Evolutionary conservation across 352 stramenopile genomes (phyloP).

Genomic region (Phytophthora hybrid): DNA sequence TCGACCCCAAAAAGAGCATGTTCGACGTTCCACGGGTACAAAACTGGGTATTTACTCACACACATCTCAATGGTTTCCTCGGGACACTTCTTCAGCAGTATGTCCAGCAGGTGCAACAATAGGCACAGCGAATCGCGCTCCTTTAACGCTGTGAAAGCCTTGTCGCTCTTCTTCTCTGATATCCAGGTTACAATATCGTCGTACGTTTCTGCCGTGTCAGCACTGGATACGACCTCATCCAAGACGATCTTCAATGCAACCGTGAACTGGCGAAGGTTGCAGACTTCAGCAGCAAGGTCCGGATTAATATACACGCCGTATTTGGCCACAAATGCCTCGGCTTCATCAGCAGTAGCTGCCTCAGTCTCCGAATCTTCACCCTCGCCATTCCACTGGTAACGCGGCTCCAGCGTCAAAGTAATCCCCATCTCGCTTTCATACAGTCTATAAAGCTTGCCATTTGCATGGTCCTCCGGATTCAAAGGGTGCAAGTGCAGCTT

Average conservation of each 20-base stretch:
- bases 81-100: constrained; percentile 85
- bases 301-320: constrained; percentile 89
- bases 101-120: constrained; percentile 77
- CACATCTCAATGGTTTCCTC: constrained; percentile 78
- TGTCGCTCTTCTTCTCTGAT: constrained; percentile 63
- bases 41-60: constrained; percentile 68
- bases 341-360: constrained; percentile 48
- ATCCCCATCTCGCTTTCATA: constrained; percentile 81
- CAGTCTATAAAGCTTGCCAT: constrained; percentile 37
- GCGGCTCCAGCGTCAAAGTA: constrained; percentile 49
- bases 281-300: constrained; percentile 83
- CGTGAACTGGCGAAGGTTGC: constrained; percentile 72
- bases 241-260: constrained; percentile 76
- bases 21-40: constrained; percentile 88
- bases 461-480: constrained; percentile 24
- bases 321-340: constrained; percentile 77
- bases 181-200: constrained; percentile 86
- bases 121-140: constrained; percentile 78
- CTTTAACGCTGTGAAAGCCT: constrained; percentile 54
- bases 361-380: constrained; percentile 7
- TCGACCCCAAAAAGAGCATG: constrained; percentile 73
- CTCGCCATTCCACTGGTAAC: constrained; percentile 38
- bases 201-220: constrained; percentile 77
- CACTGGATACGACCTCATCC: constrained; percentile 81
- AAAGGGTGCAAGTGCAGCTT: constrained; percentile 64